Conservation (phyloP, 129 eudicot species). For the Escallonia rubra region DNA sequence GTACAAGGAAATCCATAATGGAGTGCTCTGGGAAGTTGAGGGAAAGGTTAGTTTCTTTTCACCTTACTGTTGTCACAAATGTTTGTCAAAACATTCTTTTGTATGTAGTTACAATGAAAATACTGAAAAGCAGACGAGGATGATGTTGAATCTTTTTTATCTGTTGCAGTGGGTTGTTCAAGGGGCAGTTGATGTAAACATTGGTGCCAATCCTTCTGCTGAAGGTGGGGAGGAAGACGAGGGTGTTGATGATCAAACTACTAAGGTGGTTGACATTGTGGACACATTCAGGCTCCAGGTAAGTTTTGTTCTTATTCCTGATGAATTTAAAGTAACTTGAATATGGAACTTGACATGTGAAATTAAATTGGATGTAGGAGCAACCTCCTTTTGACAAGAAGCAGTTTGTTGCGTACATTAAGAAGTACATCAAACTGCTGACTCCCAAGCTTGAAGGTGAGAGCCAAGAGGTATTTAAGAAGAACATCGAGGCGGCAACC, state of each 20-base stretch:
- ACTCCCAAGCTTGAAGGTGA: slow-evolving; percentile 46
- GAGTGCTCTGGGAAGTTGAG: slow-evolving; percentile 57
- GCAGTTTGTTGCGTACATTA: slow-evolving; percentile 44
- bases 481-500: slow-evolving; percentile 45
- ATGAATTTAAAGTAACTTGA: background rate
- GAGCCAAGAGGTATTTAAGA: slow-evolving; percentile 38
- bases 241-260: slow-evolving; percentile 55
- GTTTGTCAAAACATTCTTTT: background rate
- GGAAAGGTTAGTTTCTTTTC: slow-evolving; percentile 42
- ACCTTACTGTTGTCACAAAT: background rate
- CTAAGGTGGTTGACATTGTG: slow-evolving; percentile 62
- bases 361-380: slow-evolving; percentile 25
- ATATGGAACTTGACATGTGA: background rate
- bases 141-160: background rate
- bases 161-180: slow-evolving; percentile 46
- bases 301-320: background rate
- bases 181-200: slow-evolving; percentile 61
- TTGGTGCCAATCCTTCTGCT: slow-evolving; percentile 69
- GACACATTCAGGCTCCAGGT: slow-evolving; percentile 74
- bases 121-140: background rate
- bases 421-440: slow-evolving; percentile 54
- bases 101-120: background rate
- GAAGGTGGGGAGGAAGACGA: slow-evolving; percentile 64
- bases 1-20: slow-evolving; percentile 48
- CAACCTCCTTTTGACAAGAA: slow-evolving; percentile 68